Base-by-base conservation (phyloP, 2,329 filamentous ascomycete species). In the Venturia aucupariae region DNA sequence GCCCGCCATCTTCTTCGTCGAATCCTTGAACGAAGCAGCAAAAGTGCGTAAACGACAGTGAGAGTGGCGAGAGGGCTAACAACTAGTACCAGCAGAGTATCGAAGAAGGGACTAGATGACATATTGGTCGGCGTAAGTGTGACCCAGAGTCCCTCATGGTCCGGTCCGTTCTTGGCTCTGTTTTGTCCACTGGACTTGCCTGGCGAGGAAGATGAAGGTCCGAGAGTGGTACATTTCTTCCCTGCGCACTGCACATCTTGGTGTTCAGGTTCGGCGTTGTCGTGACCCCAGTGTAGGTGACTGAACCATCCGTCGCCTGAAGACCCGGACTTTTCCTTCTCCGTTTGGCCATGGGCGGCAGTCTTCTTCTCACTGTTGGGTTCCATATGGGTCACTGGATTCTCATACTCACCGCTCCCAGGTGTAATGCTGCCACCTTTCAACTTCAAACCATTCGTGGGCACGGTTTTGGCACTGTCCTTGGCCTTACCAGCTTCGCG, bases 61-160 rank as follows among this genome's bases (percentile, higher is more conserved):
- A 99, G 77, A 0, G 94, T 97, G 62, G 97, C 87, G 17, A 99
- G 78, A 8, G 94, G 94, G 71, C 92, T 97, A 63, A 97, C 87
- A 39, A 99, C 92, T n/a, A 99, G 81, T 10, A 99, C 92, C n/a
- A 97, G 81, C 2, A 99, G 82, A 0, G 93, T 97, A 73, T 99
- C 94, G 69, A 97, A 92, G 78, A 99, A 96, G 0, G 94, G 92
- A 69, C 89, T 95, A 5, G 89, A 89, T 67, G 91, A 93, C 78
- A 88, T 86, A 75, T 86, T 93, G 0, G 92, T 92, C 1, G 92
- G 94, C 0, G 91, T 94, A 64, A 99, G 85, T 8, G 94, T 96
- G n/a, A 99, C 91, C 92, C 92, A 97, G 4, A 99, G 83, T 1
- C 92, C 93, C 70, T 94, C 87, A 68, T 87, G 87, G 15, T 80